Evolutionary conservation across 1,284 basidiomycete genomes (phyloP).

Genomic region (Pterula multifida): DNA sequence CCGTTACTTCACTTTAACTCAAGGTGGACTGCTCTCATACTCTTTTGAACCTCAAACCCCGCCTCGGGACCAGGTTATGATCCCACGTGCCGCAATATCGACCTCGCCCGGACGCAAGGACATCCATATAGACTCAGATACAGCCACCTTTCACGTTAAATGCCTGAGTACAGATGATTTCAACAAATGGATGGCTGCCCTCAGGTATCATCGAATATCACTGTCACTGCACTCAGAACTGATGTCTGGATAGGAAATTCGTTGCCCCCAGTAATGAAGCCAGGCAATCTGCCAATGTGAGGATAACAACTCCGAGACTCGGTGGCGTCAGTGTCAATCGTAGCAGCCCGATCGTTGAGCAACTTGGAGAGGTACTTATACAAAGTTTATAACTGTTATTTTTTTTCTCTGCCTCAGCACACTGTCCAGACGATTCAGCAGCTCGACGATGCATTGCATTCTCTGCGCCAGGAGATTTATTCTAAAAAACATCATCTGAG

Average conservation of each 20-base stretch:
- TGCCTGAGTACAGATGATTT: conserved; percentile 63
- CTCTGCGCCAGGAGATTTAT: conserved; percentile 18
- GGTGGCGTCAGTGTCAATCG: conserved; percentile 29
- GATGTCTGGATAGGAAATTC: conserved; percentile 35
- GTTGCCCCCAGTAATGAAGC: conserved; percentile 36
- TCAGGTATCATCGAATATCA: conserved; percentile 35
- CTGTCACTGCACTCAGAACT: neutral
- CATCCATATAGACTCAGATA: conserved; percentile 67
- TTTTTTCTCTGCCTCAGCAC: conserved; percentile 2
- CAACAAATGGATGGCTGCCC: conserved; percentile 57
- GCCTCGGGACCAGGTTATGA: conserved; percentile 53
- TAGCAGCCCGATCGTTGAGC: conserved; percentile 40
- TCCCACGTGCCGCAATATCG: conserved; percentile 63
- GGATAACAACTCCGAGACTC: conserved; percentile 15
- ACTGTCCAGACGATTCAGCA: conserved; percentile 25
- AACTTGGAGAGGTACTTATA: conserved; percentile 44
- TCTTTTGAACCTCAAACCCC: conserved; percentile 63
- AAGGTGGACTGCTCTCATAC: conserved; percentile 62
- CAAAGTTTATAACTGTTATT: conserved; percentile 6
- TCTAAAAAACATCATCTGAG: conserved; percentile 14
- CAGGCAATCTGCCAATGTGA: conserved; percentile 33
- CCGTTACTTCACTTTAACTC: conserved; percentile 60
- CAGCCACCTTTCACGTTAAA: conserved; percentile 70
- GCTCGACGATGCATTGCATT: conserved; percentile 28
- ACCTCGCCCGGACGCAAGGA: conserved; percentile 57